Conservation (phyloP, 345 rosid genomes). For the Eucalyptus polyanthemos region DNA sequence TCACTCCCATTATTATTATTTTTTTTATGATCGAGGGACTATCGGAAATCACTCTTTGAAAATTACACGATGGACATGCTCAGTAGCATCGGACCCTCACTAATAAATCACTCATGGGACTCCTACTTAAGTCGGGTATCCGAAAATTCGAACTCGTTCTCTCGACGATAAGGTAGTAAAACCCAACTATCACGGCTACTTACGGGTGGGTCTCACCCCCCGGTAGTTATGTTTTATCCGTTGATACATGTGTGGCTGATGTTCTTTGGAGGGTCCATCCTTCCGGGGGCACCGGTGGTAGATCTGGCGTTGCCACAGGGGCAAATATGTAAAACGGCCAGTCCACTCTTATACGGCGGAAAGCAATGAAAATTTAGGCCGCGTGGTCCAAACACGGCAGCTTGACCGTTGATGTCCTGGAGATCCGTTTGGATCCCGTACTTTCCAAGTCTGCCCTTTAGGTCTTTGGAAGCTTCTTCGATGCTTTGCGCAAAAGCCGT, state of each 20-base stretch:
- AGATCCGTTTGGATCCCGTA: not conserved
- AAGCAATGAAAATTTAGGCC: too few relatives aligned
- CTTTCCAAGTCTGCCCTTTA: not conserved
- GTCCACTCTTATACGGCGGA: not conserved
- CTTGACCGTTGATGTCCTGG: not conserved
- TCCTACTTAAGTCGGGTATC: too few relatives aligned
- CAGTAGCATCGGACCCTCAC: too few relatives aligned
- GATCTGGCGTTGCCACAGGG: not conserved
- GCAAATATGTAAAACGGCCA: not conserved
- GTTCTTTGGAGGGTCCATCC: not conserved
- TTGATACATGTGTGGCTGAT: not conserved
- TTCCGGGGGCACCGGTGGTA: not conserved
- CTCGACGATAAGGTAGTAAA: too few relatives aligned
- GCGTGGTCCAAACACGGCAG: not conserved
- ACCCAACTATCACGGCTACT: too few relatives aligned
- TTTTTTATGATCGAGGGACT: accelerated
- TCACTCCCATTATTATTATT: too few relatives aligned
- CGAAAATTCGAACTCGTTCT: too few relatives aligned
- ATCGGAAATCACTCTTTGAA: accelerated
- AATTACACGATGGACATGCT: too few relatives aligned
- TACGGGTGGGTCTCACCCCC: too few relatives aligned
- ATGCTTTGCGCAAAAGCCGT: not conserved
- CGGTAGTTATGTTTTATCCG: accelerated
- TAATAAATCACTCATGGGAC: too few relatives aligned
- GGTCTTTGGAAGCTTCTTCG: not conserved